phyloP scores from a whole-genome alignment of 495 filamentous ascomycete genomes.

The Alectoria sarmentosa region DNA sequence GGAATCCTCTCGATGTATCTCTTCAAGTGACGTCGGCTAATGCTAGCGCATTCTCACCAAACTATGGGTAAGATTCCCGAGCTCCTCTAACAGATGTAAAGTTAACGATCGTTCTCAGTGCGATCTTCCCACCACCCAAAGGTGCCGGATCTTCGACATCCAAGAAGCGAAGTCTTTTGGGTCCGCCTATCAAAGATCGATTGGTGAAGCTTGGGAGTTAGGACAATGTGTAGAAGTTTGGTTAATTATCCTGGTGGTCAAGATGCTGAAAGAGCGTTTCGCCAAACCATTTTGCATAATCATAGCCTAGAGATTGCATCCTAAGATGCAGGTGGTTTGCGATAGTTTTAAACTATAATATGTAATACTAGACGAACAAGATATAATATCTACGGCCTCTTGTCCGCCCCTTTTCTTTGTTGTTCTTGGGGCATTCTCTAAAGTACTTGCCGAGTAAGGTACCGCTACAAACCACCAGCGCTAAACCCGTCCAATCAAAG shows the following conservation, averaged over 20 bases:
- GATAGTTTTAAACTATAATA: neutral
- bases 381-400: too few relatives aligned
- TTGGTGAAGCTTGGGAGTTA: neutral
- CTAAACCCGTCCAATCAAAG: too few relatives aligned
- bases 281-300: neutral
- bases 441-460: too few relatives aligned
- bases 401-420: neutral
- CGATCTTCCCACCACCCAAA: conserved; percentile 9
- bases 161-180: conserved; percentile 4
- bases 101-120: neutral
- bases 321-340: neutral
- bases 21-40: conserved; percentile 41
- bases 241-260: neutral
- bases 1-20: conserved; percentile 52
- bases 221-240: neutral
- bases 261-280: neutral
- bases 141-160: conserved; percentile 15
- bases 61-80: conserved; percentile 48
- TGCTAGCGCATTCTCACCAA: conserved; percentile 38
- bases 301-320: neutral
- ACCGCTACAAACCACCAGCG: too few relatives aligned
- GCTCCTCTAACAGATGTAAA: too few relatives aligned
- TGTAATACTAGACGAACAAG: neutral
- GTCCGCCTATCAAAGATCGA: neutral
- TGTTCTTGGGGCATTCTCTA: neutral